A percentile compares a stretch with the other conserved stretches of the same genome.
These are phyloP conservation scores for Ottelia alismoides DNA, from an alignment of 106 monocot species.

Conservation along the genomic window DNA sequence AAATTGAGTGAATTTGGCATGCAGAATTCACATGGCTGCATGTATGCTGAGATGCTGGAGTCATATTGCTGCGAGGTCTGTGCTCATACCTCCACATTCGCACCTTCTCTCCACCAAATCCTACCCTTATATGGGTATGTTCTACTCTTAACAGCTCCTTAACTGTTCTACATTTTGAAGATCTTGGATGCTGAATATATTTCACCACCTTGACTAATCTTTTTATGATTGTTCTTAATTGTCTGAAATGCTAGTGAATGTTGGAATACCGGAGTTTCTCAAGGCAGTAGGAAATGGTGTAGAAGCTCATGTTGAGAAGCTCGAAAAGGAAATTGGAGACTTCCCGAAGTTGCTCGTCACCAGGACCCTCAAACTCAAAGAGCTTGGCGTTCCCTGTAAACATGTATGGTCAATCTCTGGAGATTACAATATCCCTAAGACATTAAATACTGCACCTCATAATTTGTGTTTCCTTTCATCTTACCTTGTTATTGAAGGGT, in stretches of 20 bases:
- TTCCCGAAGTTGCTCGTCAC: constrained; percentile 65
- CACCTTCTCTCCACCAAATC: constrained; percentile 14
- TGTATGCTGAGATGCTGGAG: constrained; percentile 14
- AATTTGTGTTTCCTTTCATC: no score
- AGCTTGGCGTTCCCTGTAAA: constrained; percentile 79
- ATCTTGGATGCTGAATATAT: no score
- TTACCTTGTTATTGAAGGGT: no score
- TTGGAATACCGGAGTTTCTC: constrained; percentile 76
- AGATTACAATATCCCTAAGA: no score
- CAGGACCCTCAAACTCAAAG: constrained; percentile 68
- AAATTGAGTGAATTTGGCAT: no score
- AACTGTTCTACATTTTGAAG: no score
- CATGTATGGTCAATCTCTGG: constrained; percentile 46
- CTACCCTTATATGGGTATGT: constrained; percentile 14
- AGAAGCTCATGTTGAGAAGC: constrained; percentile 56
- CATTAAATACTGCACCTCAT: no score
- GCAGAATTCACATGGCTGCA: no score
- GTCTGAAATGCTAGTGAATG: constrained; percentile 50
- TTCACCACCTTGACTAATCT: no score
- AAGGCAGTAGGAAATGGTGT: constrained; percentile 59
- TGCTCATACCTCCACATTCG: neutral
- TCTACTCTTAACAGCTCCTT: neutral
- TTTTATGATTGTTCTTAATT: no score
- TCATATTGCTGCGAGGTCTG: neutral
- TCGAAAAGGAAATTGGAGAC: constrained; percentile 70